phyloP scores from a whole-genome alignment of 108 stramenopile species.

The Skeletonema costatum region DNA sequence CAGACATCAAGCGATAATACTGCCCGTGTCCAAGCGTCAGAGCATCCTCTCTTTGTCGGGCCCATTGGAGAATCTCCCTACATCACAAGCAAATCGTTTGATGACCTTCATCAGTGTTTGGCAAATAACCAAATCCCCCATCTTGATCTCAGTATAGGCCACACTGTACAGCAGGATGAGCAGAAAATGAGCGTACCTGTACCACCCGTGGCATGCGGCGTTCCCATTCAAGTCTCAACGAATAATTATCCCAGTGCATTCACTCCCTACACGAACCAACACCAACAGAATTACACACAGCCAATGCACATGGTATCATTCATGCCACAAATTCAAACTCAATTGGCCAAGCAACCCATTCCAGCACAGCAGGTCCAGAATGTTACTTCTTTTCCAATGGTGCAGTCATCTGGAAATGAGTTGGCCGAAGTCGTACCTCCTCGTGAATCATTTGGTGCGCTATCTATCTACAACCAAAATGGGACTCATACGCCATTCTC shows the following conservation, averaged over 20 bases:
- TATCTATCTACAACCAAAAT: neutral
- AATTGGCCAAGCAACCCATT: neutral
- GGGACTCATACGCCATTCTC: neutral
- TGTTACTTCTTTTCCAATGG: neutral
- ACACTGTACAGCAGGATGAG: neutral
- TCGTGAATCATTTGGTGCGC: neutral
- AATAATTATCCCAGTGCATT: neutral
- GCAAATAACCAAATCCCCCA: constrained; percentile 21
- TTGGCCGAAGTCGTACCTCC: neutral
- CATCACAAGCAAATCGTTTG: constrained; percentile 47
- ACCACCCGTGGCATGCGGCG: neutral
- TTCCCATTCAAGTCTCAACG: neutral
- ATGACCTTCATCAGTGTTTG: constrained; percentile 35
- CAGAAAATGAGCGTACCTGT: neutral
- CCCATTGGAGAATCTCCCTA: constrained; percentile 37
- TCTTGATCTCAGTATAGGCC: constrained; percentile 31
- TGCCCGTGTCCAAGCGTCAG: neutral
- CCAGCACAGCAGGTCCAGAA: neutral
- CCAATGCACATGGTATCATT: neutral
- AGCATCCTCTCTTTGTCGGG: constrained; percentile 29
- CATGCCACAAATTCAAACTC: neutral
- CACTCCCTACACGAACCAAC: neutral
- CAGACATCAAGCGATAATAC: too few relatives aligned
- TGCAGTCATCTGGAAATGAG: neutral
- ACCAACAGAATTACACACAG: neutral